A percentile compares a stretch with the other conserved stretches of the same genome.
Evolutionary conservation across 2,329 filamentous ascomycete genomes (phyloP).

Genomic region (Pseudocercospora macadamiae): DNA sequence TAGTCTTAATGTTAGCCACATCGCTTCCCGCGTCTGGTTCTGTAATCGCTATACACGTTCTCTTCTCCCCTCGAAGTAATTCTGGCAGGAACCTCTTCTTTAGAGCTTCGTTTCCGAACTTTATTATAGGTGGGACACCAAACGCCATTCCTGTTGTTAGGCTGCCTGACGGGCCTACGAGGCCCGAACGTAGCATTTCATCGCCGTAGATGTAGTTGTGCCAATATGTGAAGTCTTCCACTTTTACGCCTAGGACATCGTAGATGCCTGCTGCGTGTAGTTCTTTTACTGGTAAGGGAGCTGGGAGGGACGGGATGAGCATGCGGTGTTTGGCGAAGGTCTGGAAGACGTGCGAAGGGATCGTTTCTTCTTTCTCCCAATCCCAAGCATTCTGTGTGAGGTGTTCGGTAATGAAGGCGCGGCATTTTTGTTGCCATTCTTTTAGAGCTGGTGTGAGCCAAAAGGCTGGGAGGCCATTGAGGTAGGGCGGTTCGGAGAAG

Average conservation of each 20-base stretch:
- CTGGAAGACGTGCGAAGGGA: constrained; percentile 66
- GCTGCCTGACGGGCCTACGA: constrained; percentile 65
- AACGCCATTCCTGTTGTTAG: constrained; percentile 73
- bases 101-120: constrained; percentile 65
- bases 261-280: constrained; percentile 67
- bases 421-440: constrained; percentile 68
- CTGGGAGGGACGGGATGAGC: constrained; percentile 69
- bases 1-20: constrained; percentile 72
- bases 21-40: constrained; percentile 75
- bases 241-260: constrained; percentile 66
- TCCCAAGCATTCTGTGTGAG: constrained; percentile 65
- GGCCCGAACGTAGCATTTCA: constrained; percentile 69
- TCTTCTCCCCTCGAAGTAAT: constrained; percentile 66
- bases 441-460: constrained; percentile 70
- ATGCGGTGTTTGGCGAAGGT: constrained; percentile 69
- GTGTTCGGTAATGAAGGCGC: constrained; percentile 66
- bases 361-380: constrained; percentile 68
- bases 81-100: constrained; percentile 70
- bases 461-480: constrained; percentile 69
- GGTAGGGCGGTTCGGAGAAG: constrained; percentile 74
- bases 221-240: constrained; percentile 75
- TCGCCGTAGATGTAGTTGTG: constrained; percentile 72
- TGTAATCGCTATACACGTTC: constrained; percentile 76
- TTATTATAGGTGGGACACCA: constrained; percentile 70
- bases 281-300: constrained; percentile 70